A percentile compares a stretch with the other conserved stretches of the same genome.
phyloP scores from a whole-genome alignment of 148 eudicot species.

The Beta vulgaris region DNA sequence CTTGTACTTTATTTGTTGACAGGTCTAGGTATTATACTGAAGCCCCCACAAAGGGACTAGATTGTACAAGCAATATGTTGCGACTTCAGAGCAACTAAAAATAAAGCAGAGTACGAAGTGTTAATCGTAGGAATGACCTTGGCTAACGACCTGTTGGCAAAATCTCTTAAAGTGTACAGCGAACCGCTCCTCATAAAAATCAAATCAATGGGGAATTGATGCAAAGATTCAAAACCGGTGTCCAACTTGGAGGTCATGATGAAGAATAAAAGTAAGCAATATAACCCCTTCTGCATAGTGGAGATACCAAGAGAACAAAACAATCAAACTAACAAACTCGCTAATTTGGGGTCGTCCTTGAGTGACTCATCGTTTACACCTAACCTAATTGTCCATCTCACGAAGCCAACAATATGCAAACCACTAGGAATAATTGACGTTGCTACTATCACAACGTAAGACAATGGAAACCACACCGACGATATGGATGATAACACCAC shows the following conservation, averaged over 20 bases:
- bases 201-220: neutral
- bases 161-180: neutral
- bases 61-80: neutral
- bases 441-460: too few relatives aligned
- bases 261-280: rapidly evolving
- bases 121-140: neutral
- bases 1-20: neutral
- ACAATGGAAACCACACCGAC: too few relatives aligned
- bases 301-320: neutral
- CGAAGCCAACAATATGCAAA: neutral
- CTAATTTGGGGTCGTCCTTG: neutral
- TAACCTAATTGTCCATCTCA: neutral
- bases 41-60: neutral
- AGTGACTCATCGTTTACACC: neutral
- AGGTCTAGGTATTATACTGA: neutral
- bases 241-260: neutral
- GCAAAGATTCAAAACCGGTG: neutral
- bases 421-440: too few relatives aligned
- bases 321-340: neutral
- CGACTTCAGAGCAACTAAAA: neutral
- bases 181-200: neutral
- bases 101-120: neutral
- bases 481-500: too few relatives aligned
- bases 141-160: neutral
- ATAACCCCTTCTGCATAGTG: too few relatives aligned